Evolutionary conservation across 768 basidiomycete genomes (phyloP).

Genomic region (Lactarius pseudohatsudake): DNA sequence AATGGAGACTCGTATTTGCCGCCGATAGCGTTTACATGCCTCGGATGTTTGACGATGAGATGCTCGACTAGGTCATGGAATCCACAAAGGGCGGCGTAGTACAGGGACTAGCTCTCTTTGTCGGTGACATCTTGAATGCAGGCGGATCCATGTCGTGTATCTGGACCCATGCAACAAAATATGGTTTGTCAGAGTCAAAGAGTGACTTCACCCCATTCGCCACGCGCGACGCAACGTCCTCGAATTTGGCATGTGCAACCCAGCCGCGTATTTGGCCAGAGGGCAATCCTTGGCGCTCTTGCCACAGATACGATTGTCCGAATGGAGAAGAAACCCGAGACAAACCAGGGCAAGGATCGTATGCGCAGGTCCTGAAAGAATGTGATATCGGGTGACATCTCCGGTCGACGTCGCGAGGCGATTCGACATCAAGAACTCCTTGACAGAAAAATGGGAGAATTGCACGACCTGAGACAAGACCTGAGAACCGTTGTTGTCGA

Average conservation of each 20-base stretch:
- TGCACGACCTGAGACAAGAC: not conserved
- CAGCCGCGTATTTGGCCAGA: not conserved
- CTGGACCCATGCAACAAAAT: not conserved
- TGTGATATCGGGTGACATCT: not conserved
- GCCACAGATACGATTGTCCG: not conserved
- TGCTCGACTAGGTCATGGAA: not conserved
- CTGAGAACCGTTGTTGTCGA: not conserved
- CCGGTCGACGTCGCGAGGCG: not conserved
- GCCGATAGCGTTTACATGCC: not conserved
- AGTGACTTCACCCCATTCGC: not conserved
- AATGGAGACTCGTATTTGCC: not conserved
- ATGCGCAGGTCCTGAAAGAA: not conserved
- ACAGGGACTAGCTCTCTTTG: not conserved
- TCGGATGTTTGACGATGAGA: not conserved
- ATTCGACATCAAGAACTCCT: not conserved
- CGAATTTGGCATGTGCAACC: not conserved
- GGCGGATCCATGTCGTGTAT: not conserved
- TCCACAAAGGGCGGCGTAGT: not conserved
- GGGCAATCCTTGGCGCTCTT: not conserved
- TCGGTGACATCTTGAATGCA: not conserved
- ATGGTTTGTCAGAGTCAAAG: not conserved
- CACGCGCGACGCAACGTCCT: not conserved
- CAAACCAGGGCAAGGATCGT: not conserved
- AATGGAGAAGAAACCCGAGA: not conserved
- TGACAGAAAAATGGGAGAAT: not conserved